Conservation (phyloP, 768 basidiomycete species). For the Tylopilus vinaceipallidus region DNA sequence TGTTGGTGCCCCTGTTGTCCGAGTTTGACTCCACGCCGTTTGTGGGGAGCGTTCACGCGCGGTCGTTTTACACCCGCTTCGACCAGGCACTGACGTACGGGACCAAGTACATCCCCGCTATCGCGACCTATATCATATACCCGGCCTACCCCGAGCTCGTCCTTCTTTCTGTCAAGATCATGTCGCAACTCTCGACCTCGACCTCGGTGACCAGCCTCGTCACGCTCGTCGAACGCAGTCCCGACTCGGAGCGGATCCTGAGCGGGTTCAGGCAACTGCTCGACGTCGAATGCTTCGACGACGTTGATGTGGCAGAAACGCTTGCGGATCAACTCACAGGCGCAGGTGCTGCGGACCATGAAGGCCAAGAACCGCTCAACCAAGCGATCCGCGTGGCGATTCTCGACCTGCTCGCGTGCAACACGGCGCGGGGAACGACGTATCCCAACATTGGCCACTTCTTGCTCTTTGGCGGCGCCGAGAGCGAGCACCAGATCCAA, state of each 20-base stretch:
- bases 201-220: slow-evolving; percentile 70
- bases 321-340: slow-evolving; percentile 64
- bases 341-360: slow-evolving; percentile 64
- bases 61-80: slow-evolving; percentile 69
- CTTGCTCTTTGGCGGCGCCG: slow-evolving; percentile 69
- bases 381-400: slow-evolving; percentile 75
- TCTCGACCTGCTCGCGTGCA: slow-evolving; percentile 78
- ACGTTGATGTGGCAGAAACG: slow-evolving; percentile 58
- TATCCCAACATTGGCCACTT: slow-evolving; percentile 89
- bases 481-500: slow-evolving; percentile 64
- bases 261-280: slow-evolving; percentile 73
- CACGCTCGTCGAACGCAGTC: slow-evolving; percentile 74
- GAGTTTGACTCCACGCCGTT: slow-evolving; percentile 59
- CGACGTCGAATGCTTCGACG: slow-evolving; percentile 57
- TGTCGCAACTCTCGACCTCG: slow-evolving; percentile 64
- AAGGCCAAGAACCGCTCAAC: slow-evolving; percentile 45
- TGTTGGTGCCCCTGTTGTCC: slow-evolving; percentile 73
- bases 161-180: slow-evolving; percentile 75
- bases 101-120: slow-evolving; percentile 70
- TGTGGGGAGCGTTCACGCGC: slow-evolving; percentile 54
- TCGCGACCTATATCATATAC: slow-evolving; percentile 75
- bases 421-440: slow-evolving; percentile 56
- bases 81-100: slow-evolving; percentile 74
- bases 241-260: slow-evolving; percentile 82
- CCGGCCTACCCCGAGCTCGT: slow-evolving; percentile 70